phyloP scores from a whole-genome alignment of 352 stramenopile species.

The Pythium aquatile region DNA sequence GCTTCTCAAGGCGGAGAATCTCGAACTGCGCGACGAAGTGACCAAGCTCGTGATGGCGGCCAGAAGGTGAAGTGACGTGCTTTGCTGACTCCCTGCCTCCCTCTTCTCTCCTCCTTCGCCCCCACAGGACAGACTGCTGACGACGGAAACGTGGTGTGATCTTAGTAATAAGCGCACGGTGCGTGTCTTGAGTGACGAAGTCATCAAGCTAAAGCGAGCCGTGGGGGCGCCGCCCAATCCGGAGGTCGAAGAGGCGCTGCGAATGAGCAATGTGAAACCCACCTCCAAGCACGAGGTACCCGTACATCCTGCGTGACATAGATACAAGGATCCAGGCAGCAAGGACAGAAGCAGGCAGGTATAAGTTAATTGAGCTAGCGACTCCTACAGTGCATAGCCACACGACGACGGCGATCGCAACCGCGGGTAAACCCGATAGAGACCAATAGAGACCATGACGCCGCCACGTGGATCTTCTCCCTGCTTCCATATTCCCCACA shows the following conservation, averaged over 20 bases:
- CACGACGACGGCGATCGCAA: not conserved
- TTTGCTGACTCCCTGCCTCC: conserved; percentile 14
- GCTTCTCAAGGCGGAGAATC: conserved; percentile 36
- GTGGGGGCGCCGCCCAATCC: conserved; percentile 18
- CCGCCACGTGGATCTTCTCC: not conserved
- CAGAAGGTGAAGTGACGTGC: conserved; percentile 26
- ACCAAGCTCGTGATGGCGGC: conserved; percentile 23
- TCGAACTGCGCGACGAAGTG: conserved; percentile 38
- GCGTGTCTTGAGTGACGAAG: conserved; percentile 40
- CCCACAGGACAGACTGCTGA: not conserved
- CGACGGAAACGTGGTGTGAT: conserved; percentile 3
- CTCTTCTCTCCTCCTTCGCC: conserved; percentile 6
- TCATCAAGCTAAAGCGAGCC: conserved; percentile 48
- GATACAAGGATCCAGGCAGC: not conserved
- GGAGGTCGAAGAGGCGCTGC: conserved; percentile 23
- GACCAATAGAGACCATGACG: conserved; percentile 5
- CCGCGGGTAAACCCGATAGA: not conserved
- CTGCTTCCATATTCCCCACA: conserved; percentile 3
- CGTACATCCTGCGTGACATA: not conserved
- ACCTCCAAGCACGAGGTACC: conserved; percentile 3
- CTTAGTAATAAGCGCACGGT: conserved; percentile 47
- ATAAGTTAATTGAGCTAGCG: conserved; percentile 3
- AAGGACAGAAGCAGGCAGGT: not conserved
- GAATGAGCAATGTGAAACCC: conserved; percentile 8
- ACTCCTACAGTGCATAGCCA: not conserved